These are phyloP conservation scores for Ustilago sp. DNA, from an alignment of 1,284 basidiomycete genomes.

Conservation along the genomic window DNA sequence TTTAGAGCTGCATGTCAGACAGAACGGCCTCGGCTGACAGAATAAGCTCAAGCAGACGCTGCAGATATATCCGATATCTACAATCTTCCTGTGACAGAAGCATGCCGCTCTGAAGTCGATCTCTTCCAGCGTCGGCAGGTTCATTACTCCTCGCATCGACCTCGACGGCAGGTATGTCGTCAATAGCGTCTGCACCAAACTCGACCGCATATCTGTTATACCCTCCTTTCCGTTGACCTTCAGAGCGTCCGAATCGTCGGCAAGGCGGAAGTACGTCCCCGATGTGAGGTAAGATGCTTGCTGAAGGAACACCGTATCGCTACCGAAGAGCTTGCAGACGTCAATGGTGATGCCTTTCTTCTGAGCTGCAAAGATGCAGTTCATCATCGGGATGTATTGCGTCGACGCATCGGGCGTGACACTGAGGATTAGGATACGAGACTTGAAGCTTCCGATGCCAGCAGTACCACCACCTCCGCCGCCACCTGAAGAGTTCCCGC, in stretches of 20 bases:
- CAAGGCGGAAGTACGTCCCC: slow-evolving; percentile 88
- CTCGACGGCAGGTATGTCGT: slow-evolving; percentile 61
- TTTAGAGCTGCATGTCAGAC: slow-evolving; percentile 48
- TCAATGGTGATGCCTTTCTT: slow-evolving; percentile 96
- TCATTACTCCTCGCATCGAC: slow-evolving; percentile 80
- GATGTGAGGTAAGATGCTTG: slow-evolving; percentile 95
- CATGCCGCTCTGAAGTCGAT: slow-evolving; percentile 97
- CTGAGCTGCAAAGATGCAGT: slow-evolving; percentile 98
- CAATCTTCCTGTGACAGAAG: slow-evolving; percentile 96
- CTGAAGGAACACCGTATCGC: slow-evolving; percentile 94
- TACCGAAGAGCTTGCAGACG: slow-evolving; percentile 89
- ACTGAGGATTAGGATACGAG: slow-evolving; percentile 86
- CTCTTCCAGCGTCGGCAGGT: slow-evolving; percentile 90
- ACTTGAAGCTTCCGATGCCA: slow-evolving; percentile 44
- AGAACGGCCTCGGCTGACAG: slow-evolving; percentile 42
- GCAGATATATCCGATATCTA: slow-evolving; percentile 97
- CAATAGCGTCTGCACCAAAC: slow-evolving; percentile 60
- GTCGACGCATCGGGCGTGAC: slow-evolving; percentile 88
- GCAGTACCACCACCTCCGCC: slow-evolving; percentile 10
- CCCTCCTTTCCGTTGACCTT: slow-evolving; percentile 71
- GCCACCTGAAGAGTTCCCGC: slow-evolving; percentile 13
- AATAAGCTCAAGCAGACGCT: slow-evolving; percentile 66
- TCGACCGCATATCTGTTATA: slow-evolving; percentile 34
- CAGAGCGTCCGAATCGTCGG: slow-evolving; percentile 82
- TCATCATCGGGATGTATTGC: slow-evolving; percentile 97